phyloP scores from a whole-genome alignment of 2,329 filamentous ascomycete species.

The Pestalotiopsis sp. region DNA sequence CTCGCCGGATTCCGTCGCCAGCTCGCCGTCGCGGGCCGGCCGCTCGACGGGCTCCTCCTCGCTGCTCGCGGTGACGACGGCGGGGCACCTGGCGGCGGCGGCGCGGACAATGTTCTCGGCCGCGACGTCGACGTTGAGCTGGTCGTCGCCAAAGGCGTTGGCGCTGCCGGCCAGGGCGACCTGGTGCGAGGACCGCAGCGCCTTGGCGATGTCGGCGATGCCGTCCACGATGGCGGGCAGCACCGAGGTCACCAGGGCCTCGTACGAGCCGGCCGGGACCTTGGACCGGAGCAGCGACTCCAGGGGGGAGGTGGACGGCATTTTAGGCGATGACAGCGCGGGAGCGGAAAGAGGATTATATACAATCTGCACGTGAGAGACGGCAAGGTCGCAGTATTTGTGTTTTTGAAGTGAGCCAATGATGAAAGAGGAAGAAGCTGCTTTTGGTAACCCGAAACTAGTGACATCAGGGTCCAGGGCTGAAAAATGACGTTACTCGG shows the following conservation, averaged over 20 bases:
- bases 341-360: too few species aligned
- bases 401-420: neutral
- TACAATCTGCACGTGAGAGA: neutral
- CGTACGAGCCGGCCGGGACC: slow-evolving; percentile 23
- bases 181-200: slow-evolving; percentile 46
- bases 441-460: neutral
- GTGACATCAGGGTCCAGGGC: neutral
- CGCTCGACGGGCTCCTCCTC: slow-evolving; percentile 63
- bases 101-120: slow-evolving; percentile 51
- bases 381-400: neutral
- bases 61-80: slow-evolving; percentile 55
- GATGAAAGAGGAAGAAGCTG: neutral
- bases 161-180: slow-evolving; percentile 51
- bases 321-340: neutral
- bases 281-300: slow-evolving; percentile 22
- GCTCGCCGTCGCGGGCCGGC: slow-evolving; percentile 22
- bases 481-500: neutral
- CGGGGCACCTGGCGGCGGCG: slow-evolving; percentile 43
- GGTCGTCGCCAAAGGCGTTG: slow-evolving; percentile 62
- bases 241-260: slow-evolving; percentile 45
- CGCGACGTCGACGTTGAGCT: slow-evolving; percentile 59
- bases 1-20: slow-evolving; percentile 30
- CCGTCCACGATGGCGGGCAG: slow-evolving; percentile 50
- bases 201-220: slow-evolving; percentile 45
- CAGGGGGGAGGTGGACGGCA: neutral